Evolutionary conservation across 2,329 filamentous ascomycete species (phyloP).

Genomic region (Bipolaris gigantea): DNA sequence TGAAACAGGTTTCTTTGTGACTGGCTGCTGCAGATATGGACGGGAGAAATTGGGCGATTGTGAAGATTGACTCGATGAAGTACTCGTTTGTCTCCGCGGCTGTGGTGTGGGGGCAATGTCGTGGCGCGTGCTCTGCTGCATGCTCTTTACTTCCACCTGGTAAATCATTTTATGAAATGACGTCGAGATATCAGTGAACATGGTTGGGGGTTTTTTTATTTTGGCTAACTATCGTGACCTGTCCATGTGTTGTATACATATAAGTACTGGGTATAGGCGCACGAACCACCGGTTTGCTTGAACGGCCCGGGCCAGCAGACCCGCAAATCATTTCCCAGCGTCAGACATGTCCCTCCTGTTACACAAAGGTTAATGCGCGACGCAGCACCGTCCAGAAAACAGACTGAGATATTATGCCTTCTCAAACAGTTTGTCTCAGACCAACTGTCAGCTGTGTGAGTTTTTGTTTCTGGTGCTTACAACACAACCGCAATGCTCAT

Average conservation of each 20-base stretch:
- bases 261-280: conserved; percentile 9
- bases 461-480: neutral
- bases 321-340: conserved; percentile 1
- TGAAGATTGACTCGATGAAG: conserved; percentile 8
- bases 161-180: conserved; percentile 13
- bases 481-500: neutral
- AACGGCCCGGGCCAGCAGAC: neutral
- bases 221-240: neutral
- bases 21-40: conserved; percentile 1
- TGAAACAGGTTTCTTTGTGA: neutral
- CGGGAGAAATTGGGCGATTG: conserved; percentile 15
- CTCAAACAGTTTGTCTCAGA: conserved; percentile 1
- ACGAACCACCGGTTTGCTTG: conserved; percentile 11
- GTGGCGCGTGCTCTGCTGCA: conserved; percentile 11
- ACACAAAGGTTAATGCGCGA: conserved; percentile 17
- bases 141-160: conserved; percentile 13
- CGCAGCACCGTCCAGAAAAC: conserved; percentile 1
- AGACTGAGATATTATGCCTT: conserved; percentile 7
- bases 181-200: neutral
- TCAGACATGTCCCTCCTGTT: conserved; percentile 13
- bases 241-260: conserved; percentile 1
- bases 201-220: neutral
- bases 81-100: conserved; percentile 14
- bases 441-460: neutral
- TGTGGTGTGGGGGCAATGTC: neutral